Conservation (phyloP, 2,329 filamentous ascomycete species). For the Achaetomium macrosporum region DNA sequence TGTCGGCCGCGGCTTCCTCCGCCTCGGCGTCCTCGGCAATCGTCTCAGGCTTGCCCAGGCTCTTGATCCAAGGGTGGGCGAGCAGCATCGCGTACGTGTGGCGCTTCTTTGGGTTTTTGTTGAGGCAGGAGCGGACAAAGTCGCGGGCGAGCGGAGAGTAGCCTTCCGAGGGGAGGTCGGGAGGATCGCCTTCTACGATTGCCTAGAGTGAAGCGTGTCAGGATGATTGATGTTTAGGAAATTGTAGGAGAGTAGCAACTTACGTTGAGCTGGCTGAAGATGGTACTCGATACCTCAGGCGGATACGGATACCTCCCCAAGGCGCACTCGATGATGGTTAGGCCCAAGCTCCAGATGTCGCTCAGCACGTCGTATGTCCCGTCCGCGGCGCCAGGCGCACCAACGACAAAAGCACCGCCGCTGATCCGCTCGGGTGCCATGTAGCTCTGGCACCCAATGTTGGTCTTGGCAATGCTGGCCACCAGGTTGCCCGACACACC, state of each 20-base stretch:
- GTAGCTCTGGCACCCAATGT: constrained; percentile 98
- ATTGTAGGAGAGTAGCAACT: constrained; percentile 38
- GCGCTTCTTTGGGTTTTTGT: constrained; percentile 87
- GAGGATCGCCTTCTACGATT: constrained; percentile 95
- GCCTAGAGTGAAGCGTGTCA: constrained; percentile 51
- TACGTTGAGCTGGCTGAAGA: constrained; percentile 94
- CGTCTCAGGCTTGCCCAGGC: constrained; percentile 28
- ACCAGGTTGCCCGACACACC: constrained; percentile 95
- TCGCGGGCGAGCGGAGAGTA: constrained; percentile 77
- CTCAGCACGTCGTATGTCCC: constrained; percentile 97
- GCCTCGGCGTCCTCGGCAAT: constrained; percentile 34
- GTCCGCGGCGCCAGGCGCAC: constrained; percentile 51
- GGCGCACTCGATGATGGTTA: constrained; percentile 94
- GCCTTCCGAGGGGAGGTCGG: constrained; percentile 69
- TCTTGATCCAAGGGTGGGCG: constrained; percentile 76
- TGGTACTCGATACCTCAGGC: constrained; percentile 95
- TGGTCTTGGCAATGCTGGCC: constrained; percentile 95
- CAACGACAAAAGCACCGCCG: constrained; percentile 69
- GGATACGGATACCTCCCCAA: constrained; percentile 94
- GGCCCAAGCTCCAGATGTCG: constrained; percentile 92
- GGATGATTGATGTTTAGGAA: neutral
- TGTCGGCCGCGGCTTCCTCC: constrained; percentile 27
- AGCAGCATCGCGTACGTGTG: constrained; percentile 90
- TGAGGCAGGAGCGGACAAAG: constrained; percentile 83
- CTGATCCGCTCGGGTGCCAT: constrained; percentile 97